Base-by-base conservation (phyloP, 345 rosid genomes). In the Erodium maritimum region DNA sequence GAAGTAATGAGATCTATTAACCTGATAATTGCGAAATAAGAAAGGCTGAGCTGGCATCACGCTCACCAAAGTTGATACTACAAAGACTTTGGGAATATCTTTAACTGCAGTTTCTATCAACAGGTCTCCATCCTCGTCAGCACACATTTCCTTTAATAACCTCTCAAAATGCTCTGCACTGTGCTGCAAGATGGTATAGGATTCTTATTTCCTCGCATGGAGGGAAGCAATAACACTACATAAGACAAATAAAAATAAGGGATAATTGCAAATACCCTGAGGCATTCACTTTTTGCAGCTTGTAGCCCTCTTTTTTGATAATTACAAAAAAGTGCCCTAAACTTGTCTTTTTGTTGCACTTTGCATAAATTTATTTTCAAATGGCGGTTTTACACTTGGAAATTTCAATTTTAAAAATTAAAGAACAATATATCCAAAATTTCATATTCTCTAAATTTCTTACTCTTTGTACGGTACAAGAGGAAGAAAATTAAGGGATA, bases 141-240 rank as follows among this genome's bases (percentile, higher is more conserved):
- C 85, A 77, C 99, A 93, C 96, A 93, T 85, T 79, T 93, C 99
- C 72, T 90, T 93, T 66, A 93, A 76, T 76, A 90, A 75, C 65
- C 88, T 85, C 82, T 93, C 97, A 37, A 93, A 93, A 71, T 93
- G 95, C 63, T 90, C 90, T 78, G 97, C 97, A 75, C 95, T 90
- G 76, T 93, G 99, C 99, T 93, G 96, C 78, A 87, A 78, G 71
- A 74, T 10, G 8, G 48, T 42, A 42, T 42, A 14, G 11, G 48
- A 42, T 42, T 42, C 48, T 42, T 42, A 42, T 42, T 42, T 42
- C 17, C 14, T 0, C 16, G 48, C 11, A 12, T 42, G 48, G 17
- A 12, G 48, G 17, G 34, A 50, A 53, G 24, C 34, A 55, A 14
- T 0, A 45, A 64, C 57, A 57, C 21, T n/a, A n/a, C n/a, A n/a